Evolutionary conservation across 352 stramenopile species (phyloP), one percentile per base, ranked within the genome.

Genomic region (Globisporangium okanoganense): DNA sequence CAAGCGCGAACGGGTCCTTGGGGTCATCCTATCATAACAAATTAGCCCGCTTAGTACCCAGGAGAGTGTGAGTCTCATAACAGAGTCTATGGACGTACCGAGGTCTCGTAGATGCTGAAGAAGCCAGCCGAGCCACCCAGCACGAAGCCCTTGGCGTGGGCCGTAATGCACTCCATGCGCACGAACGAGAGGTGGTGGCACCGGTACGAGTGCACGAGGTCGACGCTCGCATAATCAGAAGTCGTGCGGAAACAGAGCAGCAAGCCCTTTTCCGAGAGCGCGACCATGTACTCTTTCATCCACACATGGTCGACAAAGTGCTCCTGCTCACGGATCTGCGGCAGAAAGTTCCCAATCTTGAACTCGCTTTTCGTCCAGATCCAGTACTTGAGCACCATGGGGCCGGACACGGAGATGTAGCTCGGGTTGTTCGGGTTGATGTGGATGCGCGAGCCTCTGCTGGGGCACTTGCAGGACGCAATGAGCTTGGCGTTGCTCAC

Each of bases 231-330:
- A 6, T 65, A 67, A 62, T 92, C 81, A 20, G 73, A 66, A 0
- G 82, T 65, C 10, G 76, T 72, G 16, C 77, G 79, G 45, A 92
- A 92, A 24, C 67, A 82, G 22, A 94, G 71, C 10, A 94, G 53
- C 31, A 88, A 62, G 0, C 81, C 83, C 33, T 80, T 71, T 43
- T 93, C 83, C 2, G 83, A 90, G 2, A 93, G 69, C 25, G 79
- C 70, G 6, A 91, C 62, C 76, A 93, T 88, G 55, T 84, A 76
- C 50, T 92, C 78, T 24, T 79, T 79, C 8, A 88, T 56, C 82
- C 85, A 94, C 3, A 87, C 70, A 41, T 94, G 85, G 56, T 94
- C 85, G 3, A 89, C 81, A 55, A 91, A 92, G 65, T 92, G 82
- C 41, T 92, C 82, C 40, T 92, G 82, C n/a, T 94, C 85, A 2